Base-by-base conservation (phyloP, 495 filamentous ascomycete species). In the Aspergillus taichungensis region DNA sequence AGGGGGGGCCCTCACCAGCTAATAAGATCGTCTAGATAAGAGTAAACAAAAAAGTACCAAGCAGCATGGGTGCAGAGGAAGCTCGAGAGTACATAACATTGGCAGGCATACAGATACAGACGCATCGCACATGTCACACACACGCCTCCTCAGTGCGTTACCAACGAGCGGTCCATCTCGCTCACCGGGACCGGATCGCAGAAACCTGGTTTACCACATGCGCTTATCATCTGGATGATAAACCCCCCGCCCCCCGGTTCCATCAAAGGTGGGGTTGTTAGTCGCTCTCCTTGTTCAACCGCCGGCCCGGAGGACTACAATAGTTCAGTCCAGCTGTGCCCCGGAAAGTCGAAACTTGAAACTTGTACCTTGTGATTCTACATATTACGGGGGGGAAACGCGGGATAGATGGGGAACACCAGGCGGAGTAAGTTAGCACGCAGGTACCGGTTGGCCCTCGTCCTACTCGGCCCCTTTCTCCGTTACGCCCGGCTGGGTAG, bases 401-500 rank as follows among this genome's bases (percentile, higher is more conserved):
- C 45, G 44, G 50, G 38, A 53, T 42, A 45, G 42, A 53, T 44
- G 45, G 50, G 45, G 41, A 40, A 47, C 31, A 43, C n/a, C 30
- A 45, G 40, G 45, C 18, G 12, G 9, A 34, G 32, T 12, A 47
- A 50, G 46, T 41, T 40, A 45, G 37, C 34, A 56, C 54, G 54
- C 54, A 56, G 54, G 54, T 56, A 56, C 54, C 43, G 43, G 43
- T 24, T 24, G 18, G 39, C n/a, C 34, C 38, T 40, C n/a, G n/a
- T n/a, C 34, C 42, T 48, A 49, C 49, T 34, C 45, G 47, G 39
- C 33, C 27, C 14, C 24, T 9, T 13, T 32, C 10, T 12, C 30
- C 27, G 41, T 34, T 44, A 30, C 6, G 13, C 33, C 32, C 14
- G 31, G 47, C 49, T 31, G 36, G 39, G 33, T 36, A 40, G 29